Conservation (phyloP, 306 rosid species). For the Cicer bijugum region DNA sequence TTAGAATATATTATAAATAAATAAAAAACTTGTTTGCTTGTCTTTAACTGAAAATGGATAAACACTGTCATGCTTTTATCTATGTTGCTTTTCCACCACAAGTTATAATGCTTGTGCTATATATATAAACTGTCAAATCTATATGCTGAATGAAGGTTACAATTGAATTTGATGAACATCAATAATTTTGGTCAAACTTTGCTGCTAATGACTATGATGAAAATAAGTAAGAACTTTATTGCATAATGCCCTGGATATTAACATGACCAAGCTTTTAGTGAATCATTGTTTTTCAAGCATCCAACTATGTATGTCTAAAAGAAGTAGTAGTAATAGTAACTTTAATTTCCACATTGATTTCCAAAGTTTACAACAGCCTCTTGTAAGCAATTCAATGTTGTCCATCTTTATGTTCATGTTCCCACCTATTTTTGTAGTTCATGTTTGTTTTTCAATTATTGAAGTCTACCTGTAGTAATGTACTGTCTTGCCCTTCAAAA, state of each 20-base stretch:
- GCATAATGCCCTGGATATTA: slow-evolving; percentile 20
- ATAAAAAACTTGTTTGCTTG: background rate
- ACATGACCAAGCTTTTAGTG: slow-evolving; percentile 37
- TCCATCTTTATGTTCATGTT: slow-evolving; percentile 18
- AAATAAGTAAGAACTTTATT: slow-evolving; percentile 27
- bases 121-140: background rate
- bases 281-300: slow-evolving; percentile 34
- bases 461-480: background rate
- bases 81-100: background rate
- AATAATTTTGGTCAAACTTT: slow-evolving; percentile 42
- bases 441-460: background rate
- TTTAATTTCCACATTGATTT: background rate
- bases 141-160: slow-evolving; percentile 20
- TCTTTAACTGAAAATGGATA: slow-evolving; percentile 40
- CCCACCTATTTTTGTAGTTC: slow-evolving; percentile 12
- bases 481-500: slow-evolving; percentile 3
- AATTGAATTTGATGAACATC: slow-evolving; percentile 40
- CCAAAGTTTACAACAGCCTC: slow-evolving; percentile 6
- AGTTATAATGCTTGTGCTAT: slow-evolving; percentile 4
- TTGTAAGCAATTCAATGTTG: slow-evolving; percentile 4
- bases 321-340: slow-evolving; percentile 11
- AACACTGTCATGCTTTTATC: background rate
- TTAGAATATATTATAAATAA: background rate
- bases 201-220: slow-evolving; percentile 39
- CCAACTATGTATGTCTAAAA: slow-evolving; percentile 29